Conservation (phyloP, 2,329 filamentous ascomycete species). For the Beauveria bassiana region DNA sequence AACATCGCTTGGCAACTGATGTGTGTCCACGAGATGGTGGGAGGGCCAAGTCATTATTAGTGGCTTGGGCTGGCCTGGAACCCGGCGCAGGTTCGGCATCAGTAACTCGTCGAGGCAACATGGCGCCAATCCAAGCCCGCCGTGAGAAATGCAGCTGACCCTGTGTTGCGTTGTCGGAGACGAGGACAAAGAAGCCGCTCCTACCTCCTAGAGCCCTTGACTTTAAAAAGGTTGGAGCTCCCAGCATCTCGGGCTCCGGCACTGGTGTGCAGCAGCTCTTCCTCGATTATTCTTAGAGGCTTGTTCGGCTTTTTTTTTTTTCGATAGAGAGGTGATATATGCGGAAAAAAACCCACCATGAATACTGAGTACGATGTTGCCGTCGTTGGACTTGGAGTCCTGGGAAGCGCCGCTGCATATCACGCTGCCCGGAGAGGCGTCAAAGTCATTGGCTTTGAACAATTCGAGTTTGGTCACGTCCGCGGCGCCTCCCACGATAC, state of each 20-base stretch:
- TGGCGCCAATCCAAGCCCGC: not conserved
- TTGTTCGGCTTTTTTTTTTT: no score
- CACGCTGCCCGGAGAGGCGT: conserved; percentile 17
- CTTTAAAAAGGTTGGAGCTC: not conserved
- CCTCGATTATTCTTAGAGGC: not conserved
- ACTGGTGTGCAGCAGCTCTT: not conserved
- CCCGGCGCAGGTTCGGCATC: conserved; percentile 3
- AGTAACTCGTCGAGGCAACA: not conserved
- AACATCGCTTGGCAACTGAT: not conserved
- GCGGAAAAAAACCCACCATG: not conserved
- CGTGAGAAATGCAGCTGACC: conserved; percentile 2
- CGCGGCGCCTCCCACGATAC: conserved; percentile 20
- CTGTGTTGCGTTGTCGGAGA: conserved; percentile 1
- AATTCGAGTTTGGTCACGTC: conserved; percentile 19
- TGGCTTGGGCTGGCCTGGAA: conserved; percentile 1
- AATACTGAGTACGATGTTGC: conserved; percentile 10
- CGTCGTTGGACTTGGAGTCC: conserved; percentile 11
- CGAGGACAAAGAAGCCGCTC: not conserved
- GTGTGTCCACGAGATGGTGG: not conserved
- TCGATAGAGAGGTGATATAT: no score
- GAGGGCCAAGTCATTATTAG: not conserved
- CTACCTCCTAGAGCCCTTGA: not conserved
- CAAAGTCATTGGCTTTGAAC: conserved; percentile 19
- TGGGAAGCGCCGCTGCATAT: conserved; percentile 16
- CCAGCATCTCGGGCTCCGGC: not conserved